These are phyloP conservation scores for Diaporthe aspalathi DNA, from an alignment of 2,329 filamentous ascomycete genomes.

Conservation along the genomic window DNA sequence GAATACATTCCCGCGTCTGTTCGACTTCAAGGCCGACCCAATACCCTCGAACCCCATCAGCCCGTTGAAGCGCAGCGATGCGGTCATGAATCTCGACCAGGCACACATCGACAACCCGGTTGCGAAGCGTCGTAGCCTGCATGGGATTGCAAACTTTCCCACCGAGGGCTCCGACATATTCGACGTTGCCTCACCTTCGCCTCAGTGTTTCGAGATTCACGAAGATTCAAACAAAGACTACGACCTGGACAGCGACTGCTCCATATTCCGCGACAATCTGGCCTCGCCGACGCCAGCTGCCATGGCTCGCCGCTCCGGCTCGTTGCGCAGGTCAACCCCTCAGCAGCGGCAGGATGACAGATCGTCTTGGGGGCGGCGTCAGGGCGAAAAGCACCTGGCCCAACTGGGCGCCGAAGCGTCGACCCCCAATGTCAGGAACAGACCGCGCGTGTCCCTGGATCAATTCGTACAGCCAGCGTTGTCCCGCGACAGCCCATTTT, in stretches of 20 bases:
- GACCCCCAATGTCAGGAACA: constrained; percentile 68
- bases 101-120: constrained; percentile 84
- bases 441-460: constrained; percentile 82
- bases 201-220: constrained; percentile 61
- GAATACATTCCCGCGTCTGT: constrained; percentile 61
- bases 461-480: constrained; percentile 74
- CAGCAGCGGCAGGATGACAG: constrained; percentile 84
- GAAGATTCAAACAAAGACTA: constrained; percentile 61
- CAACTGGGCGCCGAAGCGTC: constrained; percentile 65
- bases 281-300: constrained; percentile 62
- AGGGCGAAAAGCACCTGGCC: constrained; percentile 66
- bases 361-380: constrained; percentile 70
- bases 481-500: constrained; percentile 73
- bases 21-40: constrained; percentile 58
- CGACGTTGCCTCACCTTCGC: constrained; percentile 62
- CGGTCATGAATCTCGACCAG: constrained; percentile 87
- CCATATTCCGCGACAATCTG: constrained; percentile 53
- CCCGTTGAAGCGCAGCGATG: constrained; percentile 91
- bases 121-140: constrained; percentile 89
- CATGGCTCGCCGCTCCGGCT: constrained; percentile 77
- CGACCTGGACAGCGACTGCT: constrained; percentile 57
- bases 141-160: constrained; percentile 75
- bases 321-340: constrained; percentile 85
- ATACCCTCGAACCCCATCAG: constrained; percentile 74
- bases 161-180: constrained; percentile 80